Evolutionary conservation across 495 filamentous ascomycete species (phyloP), one percentile per base, ranked within the genome.

Genomic region (Neurospora sp.): DNA sequence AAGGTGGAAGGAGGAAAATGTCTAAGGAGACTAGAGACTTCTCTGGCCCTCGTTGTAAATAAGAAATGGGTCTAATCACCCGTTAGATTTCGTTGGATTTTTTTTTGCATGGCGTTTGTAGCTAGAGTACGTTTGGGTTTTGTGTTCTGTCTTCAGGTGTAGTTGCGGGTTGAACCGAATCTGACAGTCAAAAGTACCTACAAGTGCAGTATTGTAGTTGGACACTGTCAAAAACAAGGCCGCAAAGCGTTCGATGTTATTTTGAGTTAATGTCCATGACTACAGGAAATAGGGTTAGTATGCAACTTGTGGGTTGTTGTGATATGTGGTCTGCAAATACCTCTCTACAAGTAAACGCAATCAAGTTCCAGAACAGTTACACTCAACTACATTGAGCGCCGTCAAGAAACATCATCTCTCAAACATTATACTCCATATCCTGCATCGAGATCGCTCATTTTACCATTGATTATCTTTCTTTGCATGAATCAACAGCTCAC

Each of bases 61-160:
- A 72, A 71, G 74, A 72, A 71, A 76, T 72, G 59, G 73, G 66
- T 70, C 72, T 68, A 66, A 38, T 14, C 37, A 20, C 10, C 20
- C n/a, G 69, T 69, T 9, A 9, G 10, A 35, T 11, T 72, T 42
- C 9, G 38, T 22, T 22, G 22, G 27, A 69, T 18, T 74, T 2
- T 74, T 46, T 48, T 39, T 73, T 37, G 46, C 11, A n/a, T 18
- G 35, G 39, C 31, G 35, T 68, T 14, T 14, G 38, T 27, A 11
- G 18, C 48, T 59, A 37, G 35, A 37, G 35, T 37, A 11, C 48
- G 48, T 59, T 59, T 27, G 20, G 48, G 48, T 27, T 27, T 59
- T 20, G 48, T 27, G 11, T 12, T 27, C 0, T 27, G 20, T 11
- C 8, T 59, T 14, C 3, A 59, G 20, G 20, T 27, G 20, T 14